Evolutionary conservation across 2,329 filamentous ascomycete genomes (phyloP), one percentile per base, ranked within the genome.

Genomic region (Zymoseptoria pseudotritici): DNA sequence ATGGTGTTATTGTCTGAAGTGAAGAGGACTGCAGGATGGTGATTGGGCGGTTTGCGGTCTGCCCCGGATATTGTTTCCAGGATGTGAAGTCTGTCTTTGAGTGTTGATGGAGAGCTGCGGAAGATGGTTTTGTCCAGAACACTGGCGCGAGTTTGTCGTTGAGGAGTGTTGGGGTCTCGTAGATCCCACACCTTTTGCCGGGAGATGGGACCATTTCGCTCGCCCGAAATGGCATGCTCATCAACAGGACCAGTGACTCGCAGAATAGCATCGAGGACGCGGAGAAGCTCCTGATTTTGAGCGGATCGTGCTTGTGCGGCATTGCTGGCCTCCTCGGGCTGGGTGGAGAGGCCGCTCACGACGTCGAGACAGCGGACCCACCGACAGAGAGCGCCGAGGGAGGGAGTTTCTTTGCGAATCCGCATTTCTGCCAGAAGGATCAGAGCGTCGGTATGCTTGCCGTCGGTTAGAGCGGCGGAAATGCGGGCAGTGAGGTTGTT

Each of bases 281-380:
- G 71, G 9, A 89, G 77, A 0, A 86, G 76, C 57, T 86, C 82
- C 42, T 79, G 73, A 10, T 86, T 82, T 52, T 75, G 77, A 2
- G 71, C 66, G 0, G 77, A 76, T 42, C 81, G 76, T 57, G 75
- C 66, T 2, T 72, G 63, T 1, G 61, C 68, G 13, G 64, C 68
- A 11, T 73, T 70, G 49, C 71, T 70, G 53, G 75, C 72, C 2
- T 78, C 78, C 1, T 77, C 77, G 0, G 82, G 75, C 57, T 82
- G 77, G 21, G 84, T 83, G 3, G 84, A 84, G 7, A 88, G 74
- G 1, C 86, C 86, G 64, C 83, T 87, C 55, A 88, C 83, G 22
- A 88, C 83, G 66, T 89, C 86, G 24, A 89, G 75, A 68, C 88
- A 86, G 59, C 87, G 81, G 4, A 89, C 86, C 87, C 87, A 90